Evolutionary conservation across 768 basidiomycete genomes (phyloP).

Genomic region (Leccinum sublutescens): DNA sequence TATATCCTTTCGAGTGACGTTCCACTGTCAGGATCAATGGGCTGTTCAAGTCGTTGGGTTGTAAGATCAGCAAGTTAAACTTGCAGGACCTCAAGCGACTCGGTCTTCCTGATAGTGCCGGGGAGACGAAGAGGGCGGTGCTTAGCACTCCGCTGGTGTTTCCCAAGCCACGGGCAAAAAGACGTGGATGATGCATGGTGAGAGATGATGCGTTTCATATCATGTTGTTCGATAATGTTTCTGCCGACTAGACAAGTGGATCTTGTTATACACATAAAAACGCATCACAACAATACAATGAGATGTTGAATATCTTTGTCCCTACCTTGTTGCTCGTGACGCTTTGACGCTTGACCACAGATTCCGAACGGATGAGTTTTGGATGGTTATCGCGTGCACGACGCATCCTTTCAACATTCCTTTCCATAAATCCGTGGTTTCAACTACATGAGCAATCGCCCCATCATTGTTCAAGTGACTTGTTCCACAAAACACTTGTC

Average conservation of each 20-base stretch:
- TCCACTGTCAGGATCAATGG: constrained; percentile 47
- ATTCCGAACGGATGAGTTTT: background rate
- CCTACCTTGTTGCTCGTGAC: background rate
- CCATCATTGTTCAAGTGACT: background rate
- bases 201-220: background rate
- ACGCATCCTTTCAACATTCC: background rate
- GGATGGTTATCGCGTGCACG: background rate
- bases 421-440: background rate
- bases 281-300: background rate
- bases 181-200: constrained; percentile 22
- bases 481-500: background rate
- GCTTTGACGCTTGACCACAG: background rate
- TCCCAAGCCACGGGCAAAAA: constrained; percentile 56
- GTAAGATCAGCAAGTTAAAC: constrained; percentile 59
- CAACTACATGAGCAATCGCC: background rate
- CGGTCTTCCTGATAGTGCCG: constrained; percentile 63
- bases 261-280: background rate
- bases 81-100: constrained; percentile 65
- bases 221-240: background rate
- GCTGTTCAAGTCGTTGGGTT: constrained; percentile 81
- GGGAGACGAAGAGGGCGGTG: constrained; percentile 68
- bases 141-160: constrained; percentile 78
- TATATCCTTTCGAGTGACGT: constrained; percentile 2
- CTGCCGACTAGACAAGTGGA: background rate
- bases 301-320: background rate